phyloP scores from a whole-genome alignment of 306 rosid genomes.

The Prunus mongolica region DNA sequence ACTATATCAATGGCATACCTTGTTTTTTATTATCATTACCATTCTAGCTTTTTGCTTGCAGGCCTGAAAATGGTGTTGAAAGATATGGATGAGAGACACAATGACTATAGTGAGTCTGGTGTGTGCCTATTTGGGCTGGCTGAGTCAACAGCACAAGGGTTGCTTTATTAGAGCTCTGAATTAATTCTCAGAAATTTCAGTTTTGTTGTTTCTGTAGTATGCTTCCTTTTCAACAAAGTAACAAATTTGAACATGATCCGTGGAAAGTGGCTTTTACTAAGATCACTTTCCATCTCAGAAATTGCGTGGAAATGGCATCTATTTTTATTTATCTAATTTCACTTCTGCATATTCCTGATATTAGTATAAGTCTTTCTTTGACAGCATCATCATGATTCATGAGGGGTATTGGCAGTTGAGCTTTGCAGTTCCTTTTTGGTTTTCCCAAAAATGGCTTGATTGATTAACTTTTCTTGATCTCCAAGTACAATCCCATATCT shows the following conservation, averaged over 20 bases:
- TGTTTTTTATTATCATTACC: slow-evolving; percentile 45
- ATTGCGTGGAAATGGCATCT: slow-evolving; percentile 5
- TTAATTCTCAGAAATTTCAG: slow-evolving; percentile 27
- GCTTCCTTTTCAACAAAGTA: slow-evolving; percentile 21
- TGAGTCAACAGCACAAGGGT: slow-evolving; percentile 23
- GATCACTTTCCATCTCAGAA: slow-evolving; percentile 15
- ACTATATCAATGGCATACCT: slow-evolving; percentile 27
- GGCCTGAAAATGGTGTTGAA: slow-evolving; percentile 56
- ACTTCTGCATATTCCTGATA: neutral
- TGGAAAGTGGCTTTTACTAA: slow-evolving; percentile 27
- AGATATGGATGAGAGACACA: slow-evolving; percentile 46
- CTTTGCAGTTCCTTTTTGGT: slow-evolving; percentile 28
- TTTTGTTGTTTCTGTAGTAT: slow-evolving; percentile 21
- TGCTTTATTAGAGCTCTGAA: slow-evolving; percentile 8
- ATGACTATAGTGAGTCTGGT: slow-evolving; percentile 28
- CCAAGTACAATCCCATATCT: slow-evolving; percentile 23
- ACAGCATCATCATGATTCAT: neutral
- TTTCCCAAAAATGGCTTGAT: slow-evolving; percentile 36
- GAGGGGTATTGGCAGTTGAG: slow-evolving; percentile 22
- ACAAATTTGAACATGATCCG: slow-evolving; percentile 6
- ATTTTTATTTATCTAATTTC: neutral
- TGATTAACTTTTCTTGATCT: slow-evolving; percentile 31
- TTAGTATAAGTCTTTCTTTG: neutral
- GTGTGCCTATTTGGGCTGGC: slow-evolving; percentile 23
- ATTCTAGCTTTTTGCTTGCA: slow-evolving; percentile 46